Percentiles rank a stretch among this genome's conserved stretches.
These are phyloP conservation scores for Poteriospumella lacustris DNA, from an alignment of 108 stramenopile species.

Conservation along the genomic window DNA sequence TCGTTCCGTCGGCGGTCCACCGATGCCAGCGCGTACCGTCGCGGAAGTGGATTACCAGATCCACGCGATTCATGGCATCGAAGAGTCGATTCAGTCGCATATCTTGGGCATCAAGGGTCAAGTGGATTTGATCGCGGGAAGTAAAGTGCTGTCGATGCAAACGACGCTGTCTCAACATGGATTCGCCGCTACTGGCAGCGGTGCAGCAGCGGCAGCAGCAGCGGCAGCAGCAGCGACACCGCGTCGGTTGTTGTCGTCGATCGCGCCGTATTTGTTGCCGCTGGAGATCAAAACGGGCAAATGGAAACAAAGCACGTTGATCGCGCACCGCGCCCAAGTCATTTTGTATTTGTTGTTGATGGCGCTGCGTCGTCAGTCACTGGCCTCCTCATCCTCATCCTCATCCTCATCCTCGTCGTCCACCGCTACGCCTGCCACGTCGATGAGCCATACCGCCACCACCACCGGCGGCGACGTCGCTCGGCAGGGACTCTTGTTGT, in stretches of 20 bases:
- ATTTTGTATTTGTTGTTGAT: not conserved
- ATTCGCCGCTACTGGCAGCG: too few relatives aligned
- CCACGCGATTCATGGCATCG: not conserved
- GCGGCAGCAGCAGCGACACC: too few relatives aligned
- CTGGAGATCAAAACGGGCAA: constrained; percentile 25
- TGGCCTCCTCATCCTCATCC: not conserved
- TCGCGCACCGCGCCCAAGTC: constrained; percentile 22
- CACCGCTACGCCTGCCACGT: too few relatives aligned
- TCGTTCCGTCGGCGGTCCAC: not conserved
- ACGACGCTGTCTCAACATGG: too few relatives aligned
- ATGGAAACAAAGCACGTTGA: constrained; percentile 1
- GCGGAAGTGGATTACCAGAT: not conserved
- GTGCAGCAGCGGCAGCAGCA: too few relatives aligned
- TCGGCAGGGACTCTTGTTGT: not conserved
- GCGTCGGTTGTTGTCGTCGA: too few relatives aligned
- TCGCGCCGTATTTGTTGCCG: too few relatives aligned
- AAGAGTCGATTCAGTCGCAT: not conserved
- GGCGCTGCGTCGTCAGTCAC: not conserved
- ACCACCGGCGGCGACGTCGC: too few relatives aligned
- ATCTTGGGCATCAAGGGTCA: constrained; percentile 20
- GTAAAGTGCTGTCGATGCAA: too few relatives aligned
- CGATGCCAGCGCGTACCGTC: not conserved
- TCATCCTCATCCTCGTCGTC: not conserved
- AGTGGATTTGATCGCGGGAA: constrained; percentile 10
- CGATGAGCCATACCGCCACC: too few relatives aligned